Evolutionary conservation across 2,329 filamentous ascomycete species (phyloP).

Genomic region (Penicillium verrucosum): DNA sequence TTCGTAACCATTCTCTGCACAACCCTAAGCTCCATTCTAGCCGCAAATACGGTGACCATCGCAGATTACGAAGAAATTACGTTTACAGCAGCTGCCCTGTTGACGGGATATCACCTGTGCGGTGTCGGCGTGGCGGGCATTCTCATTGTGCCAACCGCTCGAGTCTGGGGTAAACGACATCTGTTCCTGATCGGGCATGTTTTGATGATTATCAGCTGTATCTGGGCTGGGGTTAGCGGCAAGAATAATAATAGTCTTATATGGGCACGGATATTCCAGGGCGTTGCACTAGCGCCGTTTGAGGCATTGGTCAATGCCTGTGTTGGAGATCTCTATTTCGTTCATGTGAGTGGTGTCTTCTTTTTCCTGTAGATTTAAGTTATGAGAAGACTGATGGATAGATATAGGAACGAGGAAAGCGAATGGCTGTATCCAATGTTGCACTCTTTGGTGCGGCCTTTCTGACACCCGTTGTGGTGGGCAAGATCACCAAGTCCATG

Average conservation of each 20-base stretch:
- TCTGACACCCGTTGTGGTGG: conserved; percentile 83
- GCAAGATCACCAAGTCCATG: conserved; percentile 72
- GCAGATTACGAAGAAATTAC: conserved; percentile 61
- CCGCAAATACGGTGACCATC: conserved; percentile 80
- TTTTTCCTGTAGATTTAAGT: background rate
- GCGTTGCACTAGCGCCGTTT: conserved; percentile 81
- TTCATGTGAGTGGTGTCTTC: conserved; percentile 61
- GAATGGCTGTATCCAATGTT: conserved; percentile 79
- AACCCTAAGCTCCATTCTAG: conserved; percentile 79
- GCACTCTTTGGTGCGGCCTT: conserved; percentile 70
- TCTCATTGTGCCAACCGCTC: conserved; percentile 80
- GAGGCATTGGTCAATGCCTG: conserved; percentile 85
- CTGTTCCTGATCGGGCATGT: conserved; percentile 74
- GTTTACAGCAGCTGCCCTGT: conserved; percentile 73
- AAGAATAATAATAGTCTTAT: conserved; percentile 69
- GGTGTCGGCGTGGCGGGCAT: conserved; percentile 78
- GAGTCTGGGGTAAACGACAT: conserved; percentile 91
- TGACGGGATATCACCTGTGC: conserved; percentile 84
- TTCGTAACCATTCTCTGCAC: conserved; percentile 79
- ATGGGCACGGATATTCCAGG: conserved; percentile 79
- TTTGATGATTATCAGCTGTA: conserved; percentile 69
- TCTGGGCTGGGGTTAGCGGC: conserved; percentile 71
- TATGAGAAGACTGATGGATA: background rate
- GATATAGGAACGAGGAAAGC: conserved; percentile 65
- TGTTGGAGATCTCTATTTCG: conserved; percentile 86